phyloP scores from a whole-genome alignment of 106 monocot genomes.

The Triglochin maritima region DNA sequence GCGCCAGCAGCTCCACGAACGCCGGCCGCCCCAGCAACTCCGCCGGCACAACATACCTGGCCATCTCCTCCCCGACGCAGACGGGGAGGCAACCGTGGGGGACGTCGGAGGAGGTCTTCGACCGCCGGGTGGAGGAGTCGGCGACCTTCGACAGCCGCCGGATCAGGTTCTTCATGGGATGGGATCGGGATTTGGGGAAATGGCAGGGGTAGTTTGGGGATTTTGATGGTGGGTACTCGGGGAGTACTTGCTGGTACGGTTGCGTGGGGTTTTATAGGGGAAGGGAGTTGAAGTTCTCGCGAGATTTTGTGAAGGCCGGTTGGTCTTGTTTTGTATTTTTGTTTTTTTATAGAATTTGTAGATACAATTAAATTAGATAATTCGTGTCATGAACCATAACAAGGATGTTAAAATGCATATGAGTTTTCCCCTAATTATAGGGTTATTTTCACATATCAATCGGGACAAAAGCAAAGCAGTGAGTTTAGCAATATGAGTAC shows the following conservation, averaged over 20 bases:
- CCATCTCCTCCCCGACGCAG: slow-evolving; percentile 27
- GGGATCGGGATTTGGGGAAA: background rate
- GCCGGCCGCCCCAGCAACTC: slow-evolving; percentile 22
- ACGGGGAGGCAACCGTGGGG: slow-evolving; percentile 28
- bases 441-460: too few species aligned
- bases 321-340: too few species aligned
- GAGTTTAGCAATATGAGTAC: too few species aligned
- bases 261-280: background rate
- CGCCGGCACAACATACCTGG: slow-evolving; percentile 18
- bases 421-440: too few species aligned
- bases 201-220: background rate
- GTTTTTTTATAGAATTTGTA: too few species aligned
- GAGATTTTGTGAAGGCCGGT: too few species aligned
- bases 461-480: too few species aligned
- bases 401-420: too few species aligned
- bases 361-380: too few species aligned
- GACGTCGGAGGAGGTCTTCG: background rate
- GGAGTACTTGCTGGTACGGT: too few species aligned
- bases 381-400: too few species aligned
- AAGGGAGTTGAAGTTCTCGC: background rate
- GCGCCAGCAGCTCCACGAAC: slow-evolving; percentile 25
- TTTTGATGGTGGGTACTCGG: background rate
- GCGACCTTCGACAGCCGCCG: slow-evolving; percentile 3
- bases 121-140: background rate
- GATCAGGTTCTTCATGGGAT: slow-evolving; percentile 2